Evolutionary conservation across 768 basidiomycete species (phyloP).

Genomic region (Lentinula aciculospora): DNA sequence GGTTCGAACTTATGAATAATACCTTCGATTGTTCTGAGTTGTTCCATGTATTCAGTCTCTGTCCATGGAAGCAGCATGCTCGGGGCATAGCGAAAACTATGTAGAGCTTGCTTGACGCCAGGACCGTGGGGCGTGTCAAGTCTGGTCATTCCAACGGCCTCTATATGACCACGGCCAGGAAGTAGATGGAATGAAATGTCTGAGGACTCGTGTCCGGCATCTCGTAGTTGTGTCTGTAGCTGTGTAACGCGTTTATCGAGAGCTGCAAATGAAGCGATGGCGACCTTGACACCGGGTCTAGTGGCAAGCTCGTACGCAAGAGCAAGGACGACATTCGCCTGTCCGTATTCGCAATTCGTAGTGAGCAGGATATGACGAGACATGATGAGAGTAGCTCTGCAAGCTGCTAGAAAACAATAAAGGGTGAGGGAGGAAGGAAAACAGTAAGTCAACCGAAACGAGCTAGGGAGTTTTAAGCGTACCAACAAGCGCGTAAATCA

Average conservation of each 20-base stretch:
- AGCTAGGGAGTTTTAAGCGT: background rate
- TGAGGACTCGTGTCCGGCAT: background rate
- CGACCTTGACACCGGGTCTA: background rate
- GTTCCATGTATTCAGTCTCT: background rate
- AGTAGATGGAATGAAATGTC: background rate
- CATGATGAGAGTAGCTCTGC: background rate
- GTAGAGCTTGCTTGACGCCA: constrained; percentile 2
- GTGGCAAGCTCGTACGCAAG: constrained; percentile 5
- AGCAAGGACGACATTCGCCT: constrained; percentile 9
- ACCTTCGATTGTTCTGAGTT: background rate
- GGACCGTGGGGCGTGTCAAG: constrained; percentile 2
- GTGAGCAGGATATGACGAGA: background rate
- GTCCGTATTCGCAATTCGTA: constrained; percentile 8
- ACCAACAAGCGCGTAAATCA: background rate
- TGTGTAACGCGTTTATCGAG: constrained; percentile 6
- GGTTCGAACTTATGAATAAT: constrained; percentile 5
- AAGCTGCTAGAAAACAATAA: background rate
- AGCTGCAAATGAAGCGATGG: constrained; percentile 5
- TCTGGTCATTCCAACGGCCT: constrained; percentile 4
- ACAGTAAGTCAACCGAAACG: background rate
- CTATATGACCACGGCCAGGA: background rate
- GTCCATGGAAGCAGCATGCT: constrained; percentile 8
- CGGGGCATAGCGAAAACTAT: constrained; percentile 2
- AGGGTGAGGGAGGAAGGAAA: background rate
- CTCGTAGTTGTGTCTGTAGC: constrained; percentile 3